Evolutionary conservation across 73 alveolate species (phyloP).

Genomic region (Paramecium primaurelia): DNA sequence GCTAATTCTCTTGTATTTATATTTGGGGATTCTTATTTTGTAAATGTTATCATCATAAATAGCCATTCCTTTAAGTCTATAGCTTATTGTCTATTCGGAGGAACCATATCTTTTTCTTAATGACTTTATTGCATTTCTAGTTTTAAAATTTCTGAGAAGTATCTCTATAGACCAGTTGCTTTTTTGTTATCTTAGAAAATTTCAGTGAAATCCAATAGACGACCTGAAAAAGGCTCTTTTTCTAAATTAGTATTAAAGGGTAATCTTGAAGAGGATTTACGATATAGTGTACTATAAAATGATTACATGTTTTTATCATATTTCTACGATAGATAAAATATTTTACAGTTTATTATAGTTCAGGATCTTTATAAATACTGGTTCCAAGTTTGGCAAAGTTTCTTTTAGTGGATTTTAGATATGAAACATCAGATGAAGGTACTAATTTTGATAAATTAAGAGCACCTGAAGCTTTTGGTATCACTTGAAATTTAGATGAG

Average conservation of each 20-base stretch:
- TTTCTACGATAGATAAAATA: not conserved
- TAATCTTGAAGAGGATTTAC: not conserved
- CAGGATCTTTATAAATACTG: conserved; percentile 42
- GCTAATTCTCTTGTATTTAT: conserved; percentile 28
- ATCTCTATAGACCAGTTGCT: not conserved
- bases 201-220: not conserved
- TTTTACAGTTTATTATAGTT: not conserved
- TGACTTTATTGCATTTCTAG: not conserved
- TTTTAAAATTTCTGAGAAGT: conserved; percentile 34
- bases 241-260: not conserved
- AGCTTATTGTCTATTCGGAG: conserved; percentile 42
- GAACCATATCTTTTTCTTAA: not conserved
- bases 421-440: conserved; percentile 30
- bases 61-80: conserved; percentile 32
- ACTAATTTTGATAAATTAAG: not conserved
- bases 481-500: not conserved
- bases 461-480: not conserved
- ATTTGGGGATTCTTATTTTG: not conserved
- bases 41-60: not conserved
- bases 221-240: not conserved
- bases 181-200: not conserved
- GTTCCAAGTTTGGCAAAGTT: not conserved
- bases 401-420: not conserved
- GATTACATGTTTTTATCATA: not conserved
- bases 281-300: not conserved